A percentile compares a stretch with the other conserved stretches of the same genome.
Evolutionary conservation across 2,329 filamentous ascomycete species (phyloP).

Genomic region (Talaromyces piceae): DNA sequence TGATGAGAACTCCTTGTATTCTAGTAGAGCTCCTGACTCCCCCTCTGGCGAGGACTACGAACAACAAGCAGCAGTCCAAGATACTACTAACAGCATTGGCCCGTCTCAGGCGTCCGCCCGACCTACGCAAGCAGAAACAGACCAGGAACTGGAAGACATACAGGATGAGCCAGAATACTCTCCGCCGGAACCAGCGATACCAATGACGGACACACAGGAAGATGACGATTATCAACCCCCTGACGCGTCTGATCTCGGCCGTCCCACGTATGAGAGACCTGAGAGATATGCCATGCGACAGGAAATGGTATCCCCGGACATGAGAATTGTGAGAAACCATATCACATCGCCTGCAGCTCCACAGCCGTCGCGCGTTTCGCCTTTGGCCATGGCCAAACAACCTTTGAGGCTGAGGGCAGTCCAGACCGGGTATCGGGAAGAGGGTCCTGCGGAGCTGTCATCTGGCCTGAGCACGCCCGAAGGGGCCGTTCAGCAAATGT

Average conservation of each 20-base stretch:
- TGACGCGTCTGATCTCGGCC: slow-evolving; percentile 29
- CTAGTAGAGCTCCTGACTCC: slow-evolving; percentile 79
- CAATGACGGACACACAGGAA: slow-evolving; percentile 22
- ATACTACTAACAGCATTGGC: slow-evolving; percentile 11
- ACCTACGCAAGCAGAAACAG: not conserved
- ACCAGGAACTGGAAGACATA: slow-evolving; percentile 8
- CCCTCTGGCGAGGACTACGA: slow-evolving; percentile 39
- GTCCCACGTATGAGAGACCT: slow-evolving; percentile 34
- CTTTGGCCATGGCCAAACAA: slow-evolving; percentile 47
- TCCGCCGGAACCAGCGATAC: slow-evolving; percentile 36
- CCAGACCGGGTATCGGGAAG: slow-evolving; percentile 33
- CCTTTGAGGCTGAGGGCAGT: slow-evolving; percentile 35
- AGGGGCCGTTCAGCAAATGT: slow-evolving; percentile 33
- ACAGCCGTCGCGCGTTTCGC: slow-evolving; percentile 63
- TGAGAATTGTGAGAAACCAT: slow-evolving; percentile 64
- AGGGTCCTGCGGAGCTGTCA: slow-evolving; percentile 19
- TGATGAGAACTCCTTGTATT: slow-evolving; percentile 94
- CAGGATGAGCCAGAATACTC: slow-evolving; percentile 43
- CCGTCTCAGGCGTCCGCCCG: slow-evolving; percentile 14
- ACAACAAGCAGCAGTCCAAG: slow-evolving; percentile 9
- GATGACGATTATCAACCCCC: slow-evolving; percentile 19
- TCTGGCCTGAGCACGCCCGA: slow-evolving; percentile 40
- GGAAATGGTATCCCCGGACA: slow-evolving; percentile 36
- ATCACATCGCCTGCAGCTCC: slow-evolving; percentile 67
- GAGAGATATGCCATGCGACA: slow-evolving; percentile 31